These are phyloP conservation scores for Malus hybrid DNA, from an alignment of 331 rosid genomes.

Conservation along the genomic window DNA sequence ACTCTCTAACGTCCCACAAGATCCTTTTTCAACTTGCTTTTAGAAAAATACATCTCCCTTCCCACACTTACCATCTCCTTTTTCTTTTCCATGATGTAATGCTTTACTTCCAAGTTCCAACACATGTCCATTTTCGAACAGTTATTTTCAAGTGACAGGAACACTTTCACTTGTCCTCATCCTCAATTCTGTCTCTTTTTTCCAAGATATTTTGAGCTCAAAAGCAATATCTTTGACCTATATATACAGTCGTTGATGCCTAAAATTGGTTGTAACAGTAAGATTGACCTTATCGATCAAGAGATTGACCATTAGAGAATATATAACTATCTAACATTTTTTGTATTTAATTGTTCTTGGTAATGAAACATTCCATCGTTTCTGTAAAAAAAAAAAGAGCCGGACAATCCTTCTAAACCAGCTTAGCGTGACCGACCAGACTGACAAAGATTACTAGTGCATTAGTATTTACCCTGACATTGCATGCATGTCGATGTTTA, in stretches of 20 bases:
- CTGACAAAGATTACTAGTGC: not conserved
- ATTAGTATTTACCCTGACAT: not conserved
- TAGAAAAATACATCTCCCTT: not conserved
- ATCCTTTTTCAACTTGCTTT: slow-evolving; percentile 5
- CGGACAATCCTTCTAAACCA: not conserved
- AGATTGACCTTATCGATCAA: not conserved
- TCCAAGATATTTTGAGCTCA: not conserved
- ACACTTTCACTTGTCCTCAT: not conserved
- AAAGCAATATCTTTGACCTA: not conserved
- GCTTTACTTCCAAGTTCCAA: not conserved
- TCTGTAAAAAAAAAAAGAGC: not conserved
- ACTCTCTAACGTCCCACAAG: slow-evolving; percentile 23
- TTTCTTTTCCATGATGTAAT: not conserved
- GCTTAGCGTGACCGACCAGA: not conserved
- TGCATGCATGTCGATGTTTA: not conserved
- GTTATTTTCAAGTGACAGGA: slow-evolving; percentile 11
- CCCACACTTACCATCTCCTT: not conserved
- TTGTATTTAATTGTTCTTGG: not conserved
- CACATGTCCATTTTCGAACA: not conserved
- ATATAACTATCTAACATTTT: too few species aligned
- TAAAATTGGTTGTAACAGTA: not conserved
- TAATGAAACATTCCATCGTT: not conserved
- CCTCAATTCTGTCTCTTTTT: not conserved
- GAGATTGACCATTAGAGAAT: not conserved
- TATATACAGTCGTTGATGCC: not conserved